Base-by-base conservation (phyloP, 768 basidiomycete genomes). In the Thelephora ganbajun region DNA sequence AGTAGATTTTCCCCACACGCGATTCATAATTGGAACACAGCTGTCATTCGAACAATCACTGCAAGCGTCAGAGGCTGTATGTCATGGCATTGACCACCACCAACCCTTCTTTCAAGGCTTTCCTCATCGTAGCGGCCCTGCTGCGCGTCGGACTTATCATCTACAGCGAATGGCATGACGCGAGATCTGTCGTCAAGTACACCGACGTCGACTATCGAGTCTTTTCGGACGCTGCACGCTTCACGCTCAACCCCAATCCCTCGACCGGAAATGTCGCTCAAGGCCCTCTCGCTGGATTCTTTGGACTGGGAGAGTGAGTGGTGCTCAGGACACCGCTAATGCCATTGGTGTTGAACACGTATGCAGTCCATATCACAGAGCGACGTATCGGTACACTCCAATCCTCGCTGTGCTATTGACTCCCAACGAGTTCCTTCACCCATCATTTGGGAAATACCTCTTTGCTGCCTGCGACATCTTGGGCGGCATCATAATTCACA, bases 181-280 rank as follows among this genome's bases (percentile, higher is more conserved):
- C 76, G 13, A 79, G 68, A 54, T 87, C 85, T 1, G 62, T 77
- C 26, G 80, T 97, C 19, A 93, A 93, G 63, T 99, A 98, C 60
- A 98, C 96, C n/a, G 96, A 99, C 63, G 73, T 98, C 54, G 96
- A 99, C 65, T 98, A 97, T 63, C 75, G 79, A 34, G 94, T 99
- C 55, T 96, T 97, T 69, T 85, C 77, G 42, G 94, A 98, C 61
- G 96, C 96, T 3, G 80, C 91, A 1, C 68, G 65, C 36, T 89
- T 87, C 59, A 57, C 88, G 30, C 60, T 77, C 22, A 57, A 69
- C 42, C 74, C 80, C 34, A 30, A 53, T 19, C 57, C 59, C 6
- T 35, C 51, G n/a, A 36, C 46, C 55, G 62, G 53, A 22, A 83
- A 81, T 56, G 53, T 51, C 19, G 87, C 83, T 16, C 70, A 72